Percentiles rank a stretch among this genome's conserved stretches.
Conservation (phyloP, 2,329 filamentous ascomycete genomes). For the Plenodomus lindquistii region DNA sequence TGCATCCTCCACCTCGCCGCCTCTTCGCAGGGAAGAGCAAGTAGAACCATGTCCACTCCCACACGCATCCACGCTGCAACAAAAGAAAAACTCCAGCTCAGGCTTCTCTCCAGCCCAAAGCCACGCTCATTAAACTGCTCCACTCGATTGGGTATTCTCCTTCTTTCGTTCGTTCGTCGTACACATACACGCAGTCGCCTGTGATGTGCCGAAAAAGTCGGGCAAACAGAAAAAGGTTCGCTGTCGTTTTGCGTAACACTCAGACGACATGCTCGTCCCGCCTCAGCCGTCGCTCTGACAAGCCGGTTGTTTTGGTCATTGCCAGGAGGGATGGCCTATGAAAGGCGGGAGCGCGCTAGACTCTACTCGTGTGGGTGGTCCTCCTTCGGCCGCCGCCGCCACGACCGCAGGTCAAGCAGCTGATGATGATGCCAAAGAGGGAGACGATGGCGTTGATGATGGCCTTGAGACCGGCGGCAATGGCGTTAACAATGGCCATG, state of each 20-base stretch:
- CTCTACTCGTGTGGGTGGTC: constrained; percentile 44
- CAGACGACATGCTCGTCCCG: not conserved
- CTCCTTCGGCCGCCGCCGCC: constrained; percentile 40
- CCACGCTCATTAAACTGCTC: too few relatives aligned
- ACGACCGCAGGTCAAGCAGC: constrained; percentile 54
- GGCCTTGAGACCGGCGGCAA: constrained; percentile 51
- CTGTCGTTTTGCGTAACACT: not conserved
- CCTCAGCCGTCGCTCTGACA: not conserved
- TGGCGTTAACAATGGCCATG: constrained; percentile 53
- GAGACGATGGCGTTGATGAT: constrained; percentile 55
- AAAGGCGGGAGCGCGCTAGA: constrained; percentile 35
- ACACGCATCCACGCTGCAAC: too few relatives aligned
- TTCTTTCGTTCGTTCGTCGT: too few relatives aligned
- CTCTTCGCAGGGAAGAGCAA: too few relatives aligned
- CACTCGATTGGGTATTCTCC: too few relatives aligned
- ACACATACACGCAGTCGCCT: too few relatives aligned
- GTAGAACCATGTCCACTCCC: too few relatives aligned
- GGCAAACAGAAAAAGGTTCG: too few relatives aligned
- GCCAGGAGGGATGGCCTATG: not conserved
- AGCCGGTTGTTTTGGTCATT: not conserved
- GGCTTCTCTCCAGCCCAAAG: too few relatives aligned
- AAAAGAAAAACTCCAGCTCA: too few relatives aligned
- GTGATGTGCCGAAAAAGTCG: too few relatives aligned
- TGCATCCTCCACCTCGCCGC: too few relatives aligned
- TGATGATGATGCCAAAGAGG: constrained; percentile 55